Base-by-base conservation (phyloP, 2,329 filamentous ascomycete genomes). In the Fusarium sp. region DNA sequence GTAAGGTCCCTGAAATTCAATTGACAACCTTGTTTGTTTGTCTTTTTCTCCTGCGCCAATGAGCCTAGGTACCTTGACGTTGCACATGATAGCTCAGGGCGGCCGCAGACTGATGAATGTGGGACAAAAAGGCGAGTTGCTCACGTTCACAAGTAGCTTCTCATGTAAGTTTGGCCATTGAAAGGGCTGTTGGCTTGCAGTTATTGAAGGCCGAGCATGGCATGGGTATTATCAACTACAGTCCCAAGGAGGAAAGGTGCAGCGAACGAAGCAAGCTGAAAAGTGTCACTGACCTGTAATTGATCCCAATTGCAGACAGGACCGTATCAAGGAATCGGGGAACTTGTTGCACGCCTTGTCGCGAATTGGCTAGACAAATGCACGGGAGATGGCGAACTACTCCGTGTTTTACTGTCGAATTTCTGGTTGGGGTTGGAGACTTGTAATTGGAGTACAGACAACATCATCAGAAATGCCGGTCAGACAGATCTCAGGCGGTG, bases 401-500 rank as follows among this genome's bases (percentile, higher is more conserved):
- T 58, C 40, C 35, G 27, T 67, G 48, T 62, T 48, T 49, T 66
- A 55, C 56, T 37, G 60, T 23, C 15, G 32, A 62, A 30, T 42
- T 58, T 55, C 38, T 41, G 60, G 26, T 41, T 30, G 52, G 37
- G 45, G 63, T 33, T 26, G 38, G n/a, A 55, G 20, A 33, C 52
- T 46, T 46, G 38, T 15, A 32, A 55, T 55, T 35, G 46, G 27
- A 56, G 44, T 27, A 52, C 64, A 67, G 35, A 50, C 46, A 54
- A 30, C 42, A 67, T 67, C 61, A 54, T 58, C 32, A 54, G 42
- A 49, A 56, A 33, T 64, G 67, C 58, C 62, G 66, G 64, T 63
- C 53, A 75, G 67, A 60, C 73, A 72, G 73, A 76, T 76, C 75
- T 74, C 57, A 73, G 64, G 67, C 63, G 14, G 72, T 76, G 73